phyloP scores from a whole-genome alignment of 768 basidiomycete genomes.

The Mycena olivaceomarginata region DNA sequence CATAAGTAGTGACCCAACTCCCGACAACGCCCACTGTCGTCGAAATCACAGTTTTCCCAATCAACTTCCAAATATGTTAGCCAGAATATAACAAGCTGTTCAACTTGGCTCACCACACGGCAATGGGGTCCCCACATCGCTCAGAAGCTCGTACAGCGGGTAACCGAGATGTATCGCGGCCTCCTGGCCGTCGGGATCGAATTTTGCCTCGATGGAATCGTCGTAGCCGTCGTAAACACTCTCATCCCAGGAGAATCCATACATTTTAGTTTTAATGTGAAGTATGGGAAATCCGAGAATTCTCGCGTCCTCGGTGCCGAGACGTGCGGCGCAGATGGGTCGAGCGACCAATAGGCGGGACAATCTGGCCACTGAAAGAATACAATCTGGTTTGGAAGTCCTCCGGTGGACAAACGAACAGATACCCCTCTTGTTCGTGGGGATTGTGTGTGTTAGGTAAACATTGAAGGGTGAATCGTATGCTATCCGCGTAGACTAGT shows the following conservation, averaged over 20 bases:
- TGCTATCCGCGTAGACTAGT: too few species aligned
- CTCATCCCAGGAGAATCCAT: neutral
- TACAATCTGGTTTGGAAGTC: neutral
- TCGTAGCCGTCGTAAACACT: neutral
- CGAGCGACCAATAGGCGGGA: neutral
- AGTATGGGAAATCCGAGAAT: neutral
- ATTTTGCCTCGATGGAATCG: neutral
- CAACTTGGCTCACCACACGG: too few species aligned
- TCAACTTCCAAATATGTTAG: too few species aligned
- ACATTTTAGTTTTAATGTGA: neutral
- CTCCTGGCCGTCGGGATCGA: neutral
- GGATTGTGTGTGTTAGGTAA: neutral
- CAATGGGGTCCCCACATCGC: too few species aligned
- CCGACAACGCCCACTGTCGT: too few species aligned
- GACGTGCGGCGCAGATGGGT: neutral
- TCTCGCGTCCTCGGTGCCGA: neutral
- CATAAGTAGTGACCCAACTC: too few species aligned
- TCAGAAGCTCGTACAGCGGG: too few species aligned
- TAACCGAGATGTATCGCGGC: neutral
- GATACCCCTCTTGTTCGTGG: neutral
- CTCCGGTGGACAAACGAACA: neutral
- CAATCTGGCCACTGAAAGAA: neutral
- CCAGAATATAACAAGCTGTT: too few species aligned
- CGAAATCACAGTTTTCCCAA: too few species aligned
- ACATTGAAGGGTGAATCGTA: neutral